A percentile compares a stretch with the other conserved stretches of the same genome.
These are phyloP conservation scores for Erodium texanum DNA, from an alignment of 441 rosid species.

Conservation along the genomic window DNA sequence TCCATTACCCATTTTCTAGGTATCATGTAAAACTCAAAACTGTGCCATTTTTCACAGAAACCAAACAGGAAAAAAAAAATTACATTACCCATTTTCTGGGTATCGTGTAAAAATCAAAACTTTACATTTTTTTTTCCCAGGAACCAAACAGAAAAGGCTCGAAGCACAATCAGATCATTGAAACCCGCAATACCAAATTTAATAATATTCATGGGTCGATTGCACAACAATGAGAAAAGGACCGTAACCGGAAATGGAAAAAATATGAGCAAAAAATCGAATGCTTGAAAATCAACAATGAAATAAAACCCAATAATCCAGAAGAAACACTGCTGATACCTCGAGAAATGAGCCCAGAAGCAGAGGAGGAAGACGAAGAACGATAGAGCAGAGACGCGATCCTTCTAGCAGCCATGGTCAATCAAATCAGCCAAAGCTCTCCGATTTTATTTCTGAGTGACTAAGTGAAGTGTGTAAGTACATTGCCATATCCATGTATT, in stretches of 20 bases:
- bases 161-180: not conserved
- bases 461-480: not conserved
- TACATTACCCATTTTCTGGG: no score
- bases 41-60: no score
- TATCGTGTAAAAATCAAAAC: no score
- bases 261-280: not conserved
- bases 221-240: not conserved
- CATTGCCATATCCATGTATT: no score
- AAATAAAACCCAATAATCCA: not conserved
- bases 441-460: not conserved
- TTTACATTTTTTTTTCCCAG: not conserved
- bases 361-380: constrained; percentile 25
- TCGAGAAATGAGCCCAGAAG: constrained; percentile 28
- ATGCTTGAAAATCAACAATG: no score
- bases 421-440: not conserved
- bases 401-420: constrained; percentile 62
- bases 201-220: not conserved
- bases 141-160: not conserved
- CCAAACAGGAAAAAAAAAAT: no score
- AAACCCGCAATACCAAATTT: not conserved
- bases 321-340: constrained; percentile 18
- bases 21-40: no score
- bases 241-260: not conserved
- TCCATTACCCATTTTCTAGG: no score
- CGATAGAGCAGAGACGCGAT: constrained; percentile 58